Evolutionary conservation across 176 grass and related monocot genomes (phyloP).

Genomic region (Eleusine coracana): DNA sequence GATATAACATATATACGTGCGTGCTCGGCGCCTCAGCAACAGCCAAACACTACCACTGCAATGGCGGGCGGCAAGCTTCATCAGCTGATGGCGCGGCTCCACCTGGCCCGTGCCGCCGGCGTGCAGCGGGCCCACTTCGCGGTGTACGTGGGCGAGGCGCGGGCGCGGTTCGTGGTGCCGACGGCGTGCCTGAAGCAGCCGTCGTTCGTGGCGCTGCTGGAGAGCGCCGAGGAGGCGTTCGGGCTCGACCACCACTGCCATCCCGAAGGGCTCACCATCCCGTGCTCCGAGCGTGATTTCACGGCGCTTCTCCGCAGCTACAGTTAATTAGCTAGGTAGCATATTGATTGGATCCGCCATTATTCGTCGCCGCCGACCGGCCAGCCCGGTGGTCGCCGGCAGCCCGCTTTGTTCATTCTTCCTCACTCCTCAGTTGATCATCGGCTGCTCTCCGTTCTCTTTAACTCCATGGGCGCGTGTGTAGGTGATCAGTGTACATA

Average conservation of each 20-base stretch:
- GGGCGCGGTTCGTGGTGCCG: slow-evolving; percentile 55
- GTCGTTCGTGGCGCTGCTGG: slow-evolving; percentile 57
- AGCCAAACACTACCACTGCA: neutral
- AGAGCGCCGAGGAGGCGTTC: slow-evolving; percentile 61
- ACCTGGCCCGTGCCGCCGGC: slow-evolving; percentile 10
- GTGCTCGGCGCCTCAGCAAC: neutral
- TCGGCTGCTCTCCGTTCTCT: neutral
- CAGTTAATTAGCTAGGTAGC: neutral
- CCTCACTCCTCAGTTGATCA: neutral
- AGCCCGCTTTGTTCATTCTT: neutral
- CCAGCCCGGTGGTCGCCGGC: neutral
- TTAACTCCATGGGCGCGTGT: neutral
- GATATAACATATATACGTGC: no score
- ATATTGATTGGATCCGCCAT: no score
- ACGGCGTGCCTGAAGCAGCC: slow-evolving; percentile 52
- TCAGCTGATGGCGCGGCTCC: slow-evolving; percentile 49
- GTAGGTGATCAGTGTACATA: neutral
- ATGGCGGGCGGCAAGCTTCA: slow-evolving; percentile 48
- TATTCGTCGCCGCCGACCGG: neutral
- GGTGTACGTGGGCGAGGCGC: slow-evolving; percentile 53
- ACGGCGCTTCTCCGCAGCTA: slow-evolving; percentile 21
- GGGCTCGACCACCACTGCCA: slow-evolving; percentile 53
- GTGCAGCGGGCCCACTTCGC: slow-evolving; percentile 56
- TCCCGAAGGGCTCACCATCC: slow-evolving; percentile 41
- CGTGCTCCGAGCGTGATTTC: slow-evolving; percentile 51